These are phyloP conservation scores for Blastocystis sp. DNA, from an alignment of 352 stramenopile species.

Conservation along the genomic window DNA sequence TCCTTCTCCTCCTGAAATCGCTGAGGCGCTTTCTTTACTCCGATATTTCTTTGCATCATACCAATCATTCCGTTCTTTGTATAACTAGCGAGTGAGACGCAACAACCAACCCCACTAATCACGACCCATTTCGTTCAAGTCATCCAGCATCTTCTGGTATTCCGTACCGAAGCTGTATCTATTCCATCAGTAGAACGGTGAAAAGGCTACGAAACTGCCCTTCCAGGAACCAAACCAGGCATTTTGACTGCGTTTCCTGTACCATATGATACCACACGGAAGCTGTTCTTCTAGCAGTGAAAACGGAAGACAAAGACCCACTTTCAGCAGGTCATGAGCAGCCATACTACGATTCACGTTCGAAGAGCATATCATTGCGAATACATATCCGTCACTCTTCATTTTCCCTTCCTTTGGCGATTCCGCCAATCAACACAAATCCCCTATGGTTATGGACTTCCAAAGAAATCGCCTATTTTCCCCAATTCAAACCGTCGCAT, in stretches of 20 bases:
- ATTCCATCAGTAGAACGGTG: background rate
- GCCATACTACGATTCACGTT: conserved; percentile 73
- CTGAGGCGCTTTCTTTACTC: conserved; percentile 58
- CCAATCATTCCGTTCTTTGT: conserved; percentile 58
- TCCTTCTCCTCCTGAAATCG: conserved; percentile 55
- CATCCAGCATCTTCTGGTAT: conserved; percentile 61
- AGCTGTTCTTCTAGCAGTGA: conserved; percentile 31
- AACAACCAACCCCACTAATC: conserved; percentile 30
- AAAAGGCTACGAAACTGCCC: conserved; percentile 15
- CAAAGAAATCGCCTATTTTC: too few species aligned
- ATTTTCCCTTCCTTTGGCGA: background rate
- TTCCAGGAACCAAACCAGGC: conserved; percentile 24
- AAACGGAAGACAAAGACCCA: background rate
- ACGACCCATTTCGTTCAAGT: conserved; percentile 43
- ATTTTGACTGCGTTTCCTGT: conserved; percentile 59
- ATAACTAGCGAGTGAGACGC: conserved; percentile 19
- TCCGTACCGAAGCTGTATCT: conserved; percentile 70
- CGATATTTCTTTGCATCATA: conserved; percentile 50
- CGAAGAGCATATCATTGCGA: conserved; percentile 64
- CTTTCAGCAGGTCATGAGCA: conserved; percentile 51
- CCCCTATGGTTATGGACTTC: too few species aligned
- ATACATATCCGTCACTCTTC: conserved; percentile 46
- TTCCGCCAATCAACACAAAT: too few species aligned
- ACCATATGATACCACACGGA: conserved; percentile 46
- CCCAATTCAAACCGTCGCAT: too few species aligned